phyloP scores from a whole-genome alignment of 148 eudicot genomes.

The Fagopyrum tataricum region DNA sequence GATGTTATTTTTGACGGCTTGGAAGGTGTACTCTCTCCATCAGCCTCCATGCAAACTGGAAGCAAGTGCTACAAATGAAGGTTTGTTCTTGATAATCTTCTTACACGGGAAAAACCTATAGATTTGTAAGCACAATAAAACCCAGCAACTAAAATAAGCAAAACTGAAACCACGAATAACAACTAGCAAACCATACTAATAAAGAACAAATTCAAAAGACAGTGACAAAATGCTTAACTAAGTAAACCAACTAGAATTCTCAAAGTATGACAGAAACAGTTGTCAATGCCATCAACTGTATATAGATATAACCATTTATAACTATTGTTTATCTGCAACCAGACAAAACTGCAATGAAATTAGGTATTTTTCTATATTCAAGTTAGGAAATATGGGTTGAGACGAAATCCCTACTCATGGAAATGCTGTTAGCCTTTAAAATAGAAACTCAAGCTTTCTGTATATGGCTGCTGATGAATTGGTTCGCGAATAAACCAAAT shows the following conservation, averaged over 20 bases:
- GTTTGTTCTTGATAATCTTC: neutral
- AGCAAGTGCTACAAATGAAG: neutral
- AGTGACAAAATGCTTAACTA: neutral
- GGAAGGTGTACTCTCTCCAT: slow-evolving; percentile 58
- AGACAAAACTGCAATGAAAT: neutral
- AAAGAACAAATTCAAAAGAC: neutral
- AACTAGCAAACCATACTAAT: neutral
- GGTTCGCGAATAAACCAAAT: neutral
- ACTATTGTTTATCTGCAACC: neutral
- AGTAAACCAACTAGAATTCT: neutral
- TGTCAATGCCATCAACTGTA: neutral
- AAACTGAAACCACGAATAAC: neutral
- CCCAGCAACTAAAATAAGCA: neutral
- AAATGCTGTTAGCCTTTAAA: no score
- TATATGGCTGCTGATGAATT: neutral
- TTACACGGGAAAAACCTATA: neutral
- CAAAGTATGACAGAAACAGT: neutral
- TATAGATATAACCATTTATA: neutral
- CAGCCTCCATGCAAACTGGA: slow-evolving; percentile 50
- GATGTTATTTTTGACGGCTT: slow-evolving; percentile 55
- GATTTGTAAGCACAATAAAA: neutral
- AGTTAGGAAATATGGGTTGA: no score
- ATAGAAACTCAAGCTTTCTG: neutral
- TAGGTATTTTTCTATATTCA: neutral
- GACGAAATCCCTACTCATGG: no score